Conservation (phyloP, 352 stramenopile species). For the Pythium aquatile region DNA sequence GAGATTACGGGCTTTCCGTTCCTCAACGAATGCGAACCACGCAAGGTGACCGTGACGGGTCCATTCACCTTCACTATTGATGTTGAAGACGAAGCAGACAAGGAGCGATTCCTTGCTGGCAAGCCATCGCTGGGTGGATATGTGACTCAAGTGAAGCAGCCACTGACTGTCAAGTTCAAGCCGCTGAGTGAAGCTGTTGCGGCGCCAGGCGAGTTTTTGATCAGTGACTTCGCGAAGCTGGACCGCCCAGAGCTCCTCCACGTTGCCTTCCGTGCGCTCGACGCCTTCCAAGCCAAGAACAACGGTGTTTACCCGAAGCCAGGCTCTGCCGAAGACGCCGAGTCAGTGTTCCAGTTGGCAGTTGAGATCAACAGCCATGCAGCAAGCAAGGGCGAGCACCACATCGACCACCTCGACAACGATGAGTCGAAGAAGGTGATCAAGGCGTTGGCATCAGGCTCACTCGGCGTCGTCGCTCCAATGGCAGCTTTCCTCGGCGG, state of each 20-base stretch:
- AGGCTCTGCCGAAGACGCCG: conserved; percentile 79
- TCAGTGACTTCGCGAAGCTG: conserved; percentile 98
- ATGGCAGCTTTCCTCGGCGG: conserved; percentile 97
- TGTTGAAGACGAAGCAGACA: conserved; percentile 65
- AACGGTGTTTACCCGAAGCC: conserved; percentile 82
- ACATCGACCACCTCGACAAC: conserved; percentile 58
- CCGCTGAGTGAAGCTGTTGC: conserved; percentile 81
- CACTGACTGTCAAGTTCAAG: conserved; percentile 92
- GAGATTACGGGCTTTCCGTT: conserved; percentile 92
- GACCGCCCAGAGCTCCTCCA: conserved; percentile 91
- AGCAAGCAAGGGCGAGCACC: conserved; percentile 58
- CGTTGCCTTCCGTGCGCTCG: conserved; percentile 86
- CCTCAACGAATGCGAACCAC: conserved; percentile 72
- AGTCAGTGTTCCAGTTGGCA: conserved; percentile 85
- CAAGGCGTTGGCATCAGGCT: conserved; percentile 77
- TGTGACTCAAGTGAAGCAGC: conserved; percentile 96
- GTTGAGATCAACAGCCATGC: conserved; percentile 74
- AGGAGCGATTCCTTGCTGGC: conserved; percentile 59
- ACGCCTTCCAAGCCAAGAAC: conserved; percentile 81
- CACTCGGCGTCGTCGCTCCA: conserved; percentile 91
- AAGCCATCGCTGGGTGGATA: conserved; percentile 79
- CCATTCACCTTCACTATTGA: conserved; percentile 98
- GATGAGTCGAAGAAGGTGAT: conserved; percentile 78
- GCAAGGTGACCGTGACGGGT: conserved; percentile 80
- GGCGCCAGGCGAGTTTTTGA: conserved; percentile 93